Conservation (phyloP, 805 yeast species). For the Maudiozyma saulgeensis region DNA sequence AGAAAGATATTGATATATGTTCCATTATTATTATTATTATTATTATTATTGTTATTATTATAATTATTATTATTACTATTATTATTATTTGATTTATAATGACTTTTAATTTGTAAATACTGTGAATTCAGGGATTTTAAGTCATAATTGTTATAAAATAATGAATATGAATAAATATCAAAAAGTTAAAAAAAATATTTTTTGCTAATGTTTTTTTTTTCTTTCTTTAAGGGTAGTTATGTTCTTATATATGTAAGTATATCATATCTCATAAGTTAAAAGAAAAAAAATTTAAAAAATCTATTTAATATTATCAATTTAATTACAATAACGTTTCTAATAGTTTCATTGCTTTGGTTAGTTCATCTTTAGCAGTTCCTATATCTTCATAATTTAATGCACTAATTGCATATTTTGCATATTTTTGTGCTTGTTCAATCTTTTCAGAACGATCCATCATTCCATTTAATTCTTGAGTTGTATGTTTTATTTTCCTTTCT, state of each 20-base stretch:
- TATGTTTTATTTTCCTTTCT: not conserved
- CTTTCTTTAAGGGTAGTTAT: not conserved
- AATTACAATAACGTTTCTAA: constrained; percentile 8
- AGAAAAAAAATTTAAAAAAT: not conserved
- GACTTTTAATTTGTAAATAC: too few species aligned
- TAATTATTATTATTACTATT: too few species aligned
- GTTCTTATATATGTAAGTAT: not conserved
- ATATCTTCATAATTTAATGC: constrained; percentile 73
- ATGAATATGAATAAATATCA: too few species aligned
- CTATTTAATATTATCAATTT: not conserved
- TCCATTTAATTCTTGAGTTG: constrained; percentile 32
- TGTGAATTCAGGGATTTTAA: too few species aligned
- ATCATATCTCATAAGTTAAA: not conserved
- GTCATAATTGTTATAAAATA: not conserved
- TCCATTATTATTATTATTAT: too few species aligned
- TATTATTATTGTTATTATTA: too few species aligned
- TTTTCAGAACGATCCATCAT: constrained; percentile 48
- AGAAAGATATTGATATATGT: not conserved
- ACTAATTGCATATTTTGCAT: constrained; percentile 66
- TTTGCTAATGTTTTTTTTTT: not conserved
- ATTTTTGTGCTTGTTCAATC: constrained; percentile 53
- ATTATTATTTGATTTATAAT: too few species aligned
- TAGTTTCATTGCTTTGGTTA: constrained; percentile 43
- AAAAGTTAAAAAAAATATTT: not conserved
- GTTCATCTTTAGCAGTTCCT: constrained; percentile 55